These are phyloP conservation scores for Aspergillus sp. DNA, from an alignment of 2,329 filamentous ascomycete genomes.

Conservation along the genomic window DNA sequence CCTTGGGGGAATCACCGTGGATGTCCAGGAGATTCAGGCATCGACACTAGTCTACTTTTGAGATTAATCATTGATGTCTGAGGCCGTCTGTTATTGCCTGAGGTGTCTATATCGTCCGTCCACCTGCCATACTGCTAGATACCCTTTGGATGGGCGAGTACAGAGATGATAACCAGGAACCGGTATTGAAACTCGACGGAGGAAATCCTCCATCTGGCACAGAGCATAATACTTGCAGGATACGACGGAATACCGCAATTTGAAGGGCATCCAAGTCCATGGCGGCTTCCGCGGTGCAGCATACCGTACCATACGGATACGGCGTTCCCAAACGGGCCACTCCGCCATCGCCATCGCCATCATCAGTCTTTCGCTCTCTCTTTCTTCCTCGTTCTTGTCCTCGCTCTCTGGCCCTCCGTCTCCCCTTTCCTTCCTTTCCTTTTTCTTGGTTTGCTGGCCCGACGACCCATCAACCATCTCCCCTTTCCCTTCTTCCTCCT, in stretches of 20 bases:
- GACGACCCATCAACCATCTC: slow-evolving; percentile 1
- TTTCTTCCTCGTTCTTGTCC: neutral
- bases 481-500: neutral
- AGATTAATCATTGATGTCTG: neutral
- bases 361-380: slow-evolving; percentile 4
- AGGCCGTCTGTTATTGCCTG: neutral
- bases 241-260: neutral
- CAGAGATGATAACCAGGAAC: too few relatives aligned
- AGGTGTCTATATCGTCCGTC: neutral
- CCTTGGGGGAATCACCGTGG: neutral
- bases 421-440: slow-evolving; percentile 1
- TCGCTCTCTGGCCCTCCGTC: neutral
- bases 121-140: too few relatives aligned
- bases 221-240: neutral
- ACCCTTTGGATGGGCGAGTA: too few relatives aligned
- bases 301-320: neutral
- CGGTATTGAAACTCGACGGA: too few relatives aligned
- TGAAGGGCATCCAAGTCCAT: too few relatives aligned
- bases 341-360: slow-evolving; percentile 10
- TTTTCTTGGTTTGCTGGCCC: neutral
- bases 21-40: neutral
- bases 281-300: neutral
- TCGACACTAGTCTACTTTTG: neutral
- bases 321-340: neutral
- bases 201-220: too few relatives aligned